Conservation (phyloP, 768 basidiomycete genomes). For the Tulasnella sp. region DNA sequence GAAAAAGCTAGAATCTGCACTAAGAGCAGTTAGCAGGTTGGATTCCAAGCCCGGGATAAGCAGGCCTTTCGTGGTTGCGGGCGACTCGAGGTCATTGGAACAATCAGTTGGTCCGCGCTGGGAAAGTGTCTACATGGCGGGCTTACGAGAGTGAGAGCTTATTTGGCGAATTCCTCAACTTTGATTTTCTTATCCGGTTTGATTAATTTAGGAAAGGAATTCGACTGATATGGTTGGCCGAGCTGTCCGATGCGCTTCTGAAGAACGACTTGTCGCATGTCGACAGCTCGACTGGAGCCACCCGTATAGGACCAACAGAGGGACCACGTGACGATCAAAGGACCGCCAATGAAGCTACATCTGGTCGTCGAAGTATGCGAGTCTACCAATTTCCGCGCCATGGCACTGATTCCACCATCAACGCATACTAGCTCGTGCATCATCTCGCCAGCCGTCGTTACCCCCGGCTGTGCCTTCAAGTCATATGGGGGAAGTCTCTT, state of each 20-base stretch:
- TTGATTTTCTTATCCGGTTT: background rate
- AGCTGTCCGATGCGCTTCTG: conserved; percentile 13
- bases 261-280: conserved; percentile 18
- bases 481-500: background rate
- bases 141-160: conserved; percentile 7
- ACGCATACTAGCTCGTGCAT: background rate
- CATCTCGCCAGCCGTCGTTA: conserved; percentile 11
- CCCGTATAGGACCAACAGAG: background rate
- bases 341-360: background rate
- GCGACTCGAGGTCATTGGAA: background rate
- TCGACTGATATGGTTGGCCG: conserved; percentile 21
- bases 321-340: background rate
- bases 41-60: conserved; percentile 10
- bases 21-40: background rate
- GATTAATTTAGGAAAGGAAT: conserved; percentile 1
- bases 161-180: background rate
- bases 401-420: background rate
- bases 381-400: background rate
- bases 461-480: conserved; percentile 1
- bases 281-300: background rate
- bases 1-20: background rate
- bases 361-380: background rate
- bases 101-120: conserved; percentile 7
- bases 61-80: conserved; percentile 6
- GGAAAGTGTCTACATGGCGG: conserved; percentile 11